A percentile compares a stretch with the other conserved stretches of the same genome.
Conservation (phyloP, 352 stramenopile species). For the Pythium folliculosum region DNA sequence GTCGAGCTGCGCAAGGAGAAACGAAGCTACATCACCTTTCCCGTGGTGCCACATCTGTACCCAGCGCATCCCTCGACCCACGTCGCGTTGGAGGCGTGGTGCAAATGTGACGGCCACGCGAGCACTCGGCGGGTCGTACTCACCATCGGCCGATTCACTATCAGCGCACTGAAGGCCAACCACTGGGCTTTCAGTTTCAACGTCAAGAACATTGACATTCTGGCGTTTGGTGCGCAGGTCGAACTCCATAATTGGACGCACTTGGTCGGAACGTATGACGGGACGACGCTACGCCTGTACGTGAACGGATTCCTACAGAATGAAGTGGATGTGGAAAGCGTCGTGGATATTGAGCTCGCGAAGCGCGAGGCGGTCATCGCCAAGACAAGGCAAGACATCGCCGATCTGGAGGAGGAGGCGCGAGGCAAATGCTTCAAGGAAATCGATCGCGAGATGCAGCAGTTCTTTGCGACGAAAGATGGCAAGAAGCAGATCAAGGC, state of each 20-base stretch:
- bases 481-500: conserved; percentile 63
- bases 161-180: conserved; percentile 74
- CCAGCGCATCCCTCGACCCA: conserved; percentile 36
- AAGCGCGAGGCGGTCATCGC: conserved; percentile 62
- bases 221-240: conserved; percentile 52
- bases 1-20: conserved; percentile 58
- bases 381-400: conserved; percentile 81
- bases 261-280: conserved; percentile 88
- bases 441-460: conserved; percentile 60
- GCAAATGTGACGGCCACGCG: conserved; percentile 61
- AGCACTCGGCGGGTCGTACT: conserved; percentile 71
- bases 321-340: conserved; percentile 70
- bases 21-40: conserved; percentile 59
- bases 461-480: conserved; percentile 74
- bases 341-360: conserved; percentile 70
- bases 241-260: conserved; percentile 82
- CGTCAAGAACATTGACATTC: conserved; percentile 76
- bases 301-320: conserved; percentile 73
- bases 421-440: conserved; percentile 76
- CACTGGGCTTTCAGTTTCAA: conserved; percentile 83
- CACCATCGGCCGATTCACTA: conserved; percentile 70
- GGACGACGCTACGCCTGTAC: conserved; percentile 81
- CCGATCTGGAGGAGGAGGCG: conserved; percentile 70
- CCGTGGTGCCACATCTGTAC: conserved; percentile 45
- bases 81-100: conserved; percentile 82